Base-by-base conservation (phyloP, 345 rosid genomes). In the Ceriops zippeliana region DNA sequence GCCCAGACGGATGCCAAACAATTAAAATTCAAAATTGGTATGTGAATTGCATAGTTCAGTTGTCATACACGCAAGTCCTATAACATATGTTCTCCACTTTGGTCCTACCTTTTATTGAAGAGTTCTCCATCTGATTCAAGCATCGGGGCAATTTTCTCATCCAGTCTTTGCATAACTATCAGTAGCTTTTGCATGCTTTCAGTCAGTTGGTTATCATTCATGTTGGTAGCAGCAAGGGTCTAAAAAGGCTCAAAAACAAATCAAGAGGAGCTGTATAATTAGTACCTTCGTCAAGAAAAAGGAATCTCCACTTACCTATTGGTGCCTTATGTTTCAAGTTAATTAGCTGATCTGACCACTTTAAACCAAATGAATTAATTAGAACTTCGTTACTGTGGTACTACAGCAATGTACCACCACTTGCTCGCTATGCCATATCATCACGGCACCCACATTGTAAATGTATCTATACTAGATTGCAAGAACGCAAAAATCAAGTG, bases 161-260 rank as follows among this genome's bases (percentile, higher is more conserved):
- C 98, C 63, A 93, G 86, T 69, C 95, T 86, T 78, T 93, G 97
- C 98, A 93, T 93, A 64, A 93, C 98, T 66, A 91, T 82, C 58
- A 93, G 85, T 66, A 93, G 87, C 84, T 93, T 91, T 72, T 91
- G 92, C 89, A 93, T 85, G 79, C 92, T 90, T 75, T 88, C 97
- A 24, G 92, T 88, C 69, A 93, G 83, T 72, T 93, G 95, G 81
- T 86, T 83, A 77, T 89, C 89, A 28, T 77, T 91, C 95, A 93
- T 82, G 80, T 85, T 85, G 46, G 97, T 90, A 4, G 98, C 97
- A 77, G 98, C 86, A 21, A 89, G 83, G 49, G 98, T 93, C 98
- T 93, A 81, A 52, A 74, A 68, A 57, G 22, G 73, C 35, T 67
- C 27, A 64, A 68, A 62, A 69, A 31, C 28, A 22, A 62, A 69